Base-by-base conservation (phyloP, 2,329 filamentous ascomycete species). In the Fusarium nurragi region DNA sequence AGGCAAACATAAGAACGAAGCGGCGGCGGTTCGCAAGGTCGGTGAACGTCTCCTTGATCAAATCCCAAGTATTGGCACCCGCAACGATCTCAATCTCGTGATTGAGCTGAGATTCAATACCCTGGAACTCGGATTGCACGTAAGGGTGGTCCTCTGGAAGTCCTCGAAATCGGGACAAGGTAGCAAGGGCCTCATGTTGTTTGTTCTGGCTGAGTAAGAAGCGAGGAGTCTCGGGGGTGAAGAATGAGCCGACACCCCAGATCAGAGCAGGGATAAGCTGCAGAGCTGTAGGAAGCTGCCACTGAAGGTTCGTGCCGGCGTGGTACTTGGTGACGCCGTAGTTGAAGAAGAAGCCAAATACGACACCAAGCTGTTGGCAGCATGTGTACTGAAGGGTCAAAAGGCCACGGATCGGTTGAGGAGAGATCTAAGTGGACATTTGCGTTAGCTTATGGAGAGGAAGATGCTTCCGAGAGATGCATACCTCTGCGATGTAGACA, bases 271-370 rank as follows among this genome's bases (percentile, higher is more conserved):
- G 73, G 0, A 69, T 36, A 2, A 71, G 39, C 28, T 75, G 73
- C 0, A 74, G 59, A 0, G 67, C 71, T 0, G 71, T 73, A 0
- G 72, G 71, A 5, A 74, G 63, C n/a, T 68, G 60, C 71, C 72
- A 74, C 47, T 75, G 72, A 0, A 70, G 46, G 21, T 73, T 48
- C 1, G 54, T 64, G 0, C 60, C 63, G 3, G 69, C 55, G 28
- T 72, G 67, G 13, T 72, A 61, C 18, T 74, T 69, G 4, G 77
- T 74, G 12, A 76, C 69, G 3, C 75, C 71, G 38, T 78, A 77
- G 48, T 77, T 77, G 34, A 75, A 62, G 46, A 77, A 77, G 45
- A 77, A 75, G 2, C 73, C 72, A n/a, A 75, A 73, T 4, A 75
- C 73, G 8, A 75, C 73, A 5, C 73, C 68, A 9, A 76, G 72